phyloP scores from a whole-genome alignment of 768 basidiomycete species.

The Tylopilus intermedius region DNA sequence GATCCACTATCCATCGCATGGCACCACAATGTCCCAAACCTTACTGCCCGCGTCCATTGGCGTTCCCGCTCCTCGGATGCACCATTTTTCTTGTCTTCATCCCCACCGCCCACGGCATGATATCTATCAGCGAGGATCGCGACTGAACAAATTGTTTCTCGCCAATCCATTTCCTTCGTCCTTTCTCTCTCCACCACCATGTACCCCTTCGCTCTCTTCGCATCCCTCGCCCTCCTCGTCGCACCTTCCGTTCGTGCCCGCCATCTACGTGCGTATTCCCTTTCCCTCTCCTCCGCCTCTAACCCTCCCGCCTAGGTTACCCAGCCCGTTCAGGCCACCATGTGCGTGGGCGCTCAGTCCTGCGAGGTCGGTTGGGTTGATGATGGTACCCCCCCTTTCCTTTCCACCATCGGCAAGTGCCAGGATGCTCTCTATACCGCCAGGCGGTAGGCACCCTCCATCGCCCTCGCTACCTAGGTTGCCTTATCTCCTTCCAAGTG shows the following conservation, averaged over 20 bases:
- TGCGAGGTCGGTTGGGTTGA: conserved; percentile 28
- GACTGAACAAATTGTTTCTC: too few species aligned
- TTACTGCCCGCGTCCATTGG: too few species aligned
- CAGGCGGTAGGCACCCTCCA: conserved; percentile 8
- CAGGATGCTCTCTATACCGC: conserved; percentile 54
- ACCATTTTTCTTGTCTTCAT: too few species aligned
- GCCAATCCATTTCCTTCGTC: neutral
- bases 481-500: too few species aligned
- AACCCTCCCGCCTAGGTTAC: conserved; percentile 36
- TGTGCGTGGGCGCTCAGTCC: conserved; percentile 49
- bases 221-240: conserved; percentile 19
- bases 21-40: too few species aligned
- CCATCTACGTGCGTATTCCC: conserved; percentile 16
- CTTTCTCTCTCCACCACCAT: conserved; percentile 6
- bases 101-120: too few species aligned
- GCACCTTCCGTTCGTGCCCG: conserved; percentile 12
- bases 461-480: too few species aligned
- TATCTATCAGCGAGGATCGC: too few species aligned
- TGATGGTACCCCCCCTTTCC: too few species aligned
- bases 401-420: conserved; percentile 31
- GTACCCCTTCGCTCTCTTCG: neutral
- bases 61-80: too few species aligned
- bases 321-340: conserved; percentile 37
- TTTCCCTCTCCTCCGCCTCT: too few species aligned
- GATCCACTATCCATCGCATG: too few species aligned